A percentile compares a stretch with the other conserved stretches of the same genome.
Conservation (phyloP, 1,139 yeast genomes). For the Taphrina deformans region DNA sequence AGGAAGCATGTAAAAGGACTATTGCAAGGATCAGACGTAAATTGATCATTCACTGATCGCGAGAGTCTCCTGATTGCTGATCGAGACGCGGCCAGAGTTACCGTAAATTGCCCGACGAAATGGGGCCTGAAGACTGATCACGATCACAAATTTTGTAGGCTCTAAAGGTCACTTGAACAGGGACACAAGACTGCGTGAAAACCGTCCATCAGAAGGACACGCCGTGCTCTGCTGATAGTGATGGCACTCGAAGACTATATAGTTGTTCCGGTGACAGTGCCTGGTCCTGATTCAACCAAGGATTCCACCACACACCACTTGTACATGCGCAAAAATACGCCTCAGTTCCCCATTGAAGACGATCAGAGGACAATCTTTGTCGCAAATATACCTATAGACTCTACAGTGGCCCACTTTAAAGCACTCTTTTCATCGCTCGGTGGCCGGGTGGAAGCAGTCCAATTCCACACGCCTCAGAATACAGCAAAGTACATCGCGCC, state of each 20-base stretch:
- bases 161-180: neutral
- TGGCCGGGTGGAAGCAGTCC: constrained; percentile 37
- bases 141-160: constrained; percentile 5
- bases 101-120: too few species aligned
- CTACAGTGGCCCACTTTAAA: constrained; percentile 39
- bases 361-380: constrained; percentile 37
- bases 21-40: neutral
- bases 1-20: too few species aligned
- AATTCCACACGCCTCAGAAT: constrained; percentile 36
- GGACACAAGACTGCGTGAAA: neutral
- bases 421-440: constrained; percentile 34
- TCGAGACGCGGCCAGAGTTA: too few species aligned
- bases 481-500: constrained; percentile 20
- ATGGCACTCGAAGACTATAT: constrained; percentile 27
- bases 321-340: constrained; percentile 37
- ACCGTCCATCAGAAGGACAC: neutral
- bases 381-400: constrained; percentile 40
- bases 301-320: constrained; percentile 34
- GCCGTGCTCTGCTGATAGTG: neutral
- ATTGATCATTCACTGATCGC: neutral
- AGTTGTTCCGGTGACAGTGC: constrained; percentile 3
- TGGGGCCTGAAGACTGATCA: neutral
- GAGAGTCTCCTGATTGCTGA: neutral
- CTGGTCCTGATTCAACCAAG: neutral
- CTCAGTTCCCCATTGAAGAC: constrained; percentile 28